Evolutionary conservation across 257 asterid species (phyloP).

Genomic region (Vinca minor): DNA sequence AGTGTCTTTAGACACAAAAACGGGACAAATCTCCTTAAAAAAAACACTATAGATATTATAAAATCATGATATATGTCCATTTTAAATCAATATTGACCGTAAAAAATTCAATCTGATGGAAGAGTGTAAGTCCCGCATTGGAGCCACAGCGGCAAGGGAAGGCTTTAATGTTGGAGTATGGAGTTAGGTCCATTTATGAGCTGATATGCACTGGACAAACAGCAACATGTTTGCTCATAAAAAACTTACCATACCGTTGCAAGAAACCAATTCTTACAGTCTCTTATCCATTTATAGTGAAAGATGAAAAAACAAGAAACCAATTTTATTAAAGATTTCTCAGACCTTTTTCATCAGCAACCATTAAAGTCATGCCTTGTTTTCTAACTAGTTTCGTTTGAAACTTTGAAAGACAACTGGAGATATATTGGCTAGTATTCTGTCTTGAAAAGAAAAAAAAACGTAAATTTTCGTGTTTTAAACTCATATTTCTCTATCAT

Average conservation of each 20-base stretch:
- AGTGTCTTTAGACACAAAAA: too few species aligned
- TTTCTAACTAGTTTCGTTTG: background rate
- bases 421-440: background rate
- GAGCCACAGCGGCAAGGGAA: too few species aligned
- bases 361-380: constrained; percentile 21
- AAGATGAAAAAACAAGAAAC: constrained; percentile 8
- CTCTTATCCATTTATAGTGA: constrained; percentile 23
- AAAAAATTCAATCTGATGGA: too few species aligned
- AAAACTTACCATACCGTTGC: constrained; percentile 12
- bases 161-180: constrained; percentile 8
- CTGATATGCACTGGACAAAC: constrained; percentile 1
- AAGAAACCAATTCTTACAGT: constrained; percentile 16
- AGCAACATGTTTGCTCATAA: constrained; percentile 29
- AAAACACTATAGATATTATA: too few species aligned
- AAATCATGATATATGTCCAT: too few species aligned
- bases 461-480: too few species aligned
- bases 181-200: constrained; percentile 13
- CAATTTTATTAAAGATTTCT: constrained; percentile 9
- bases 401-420: constrained; percentile 1
- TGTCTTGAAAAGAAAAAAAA: too few species aligned
- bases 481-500: too few species aligned
- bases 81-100: too few species aligned
- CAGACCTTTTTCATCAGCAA: constrained; percentile 14
- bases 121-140: too few species aligned
- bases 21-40: too few species aligned